Evolutionary conservation across 2,329 filamentous ascomycete genomes (phyloP).

Genomic region (Drechslerella coelobrocha): DNA sequence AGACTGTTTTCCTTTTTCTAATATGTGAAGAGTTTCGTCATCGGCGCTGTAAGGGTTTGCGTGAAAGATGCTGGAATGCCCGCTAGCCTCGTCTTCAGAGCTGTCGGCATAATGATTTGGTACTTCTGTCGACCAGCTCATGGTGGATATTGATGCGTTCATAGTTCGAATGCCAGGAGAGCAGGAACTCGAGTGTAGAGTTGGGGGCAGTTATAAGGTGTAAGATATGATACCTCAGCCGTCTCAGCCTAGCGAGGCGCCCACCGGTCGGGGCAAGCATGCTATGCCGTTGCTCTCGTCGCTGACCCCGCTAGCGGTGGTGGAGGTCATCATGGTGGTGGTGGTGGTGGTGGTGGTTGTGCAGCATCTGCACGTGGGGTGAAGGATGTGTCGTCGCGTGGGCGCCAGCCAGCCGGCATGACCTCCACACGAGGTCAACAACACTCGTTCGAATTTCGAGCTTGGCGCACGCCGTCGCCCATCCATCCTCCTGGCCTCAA

Average conservation of each 20-base stretch:
- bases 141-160: neutral
- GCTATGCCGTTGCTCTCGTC: neutral
- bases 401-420: neutral
- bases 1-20: slow-evolving; percentile 1
- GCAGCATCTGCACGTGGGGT: neutral
- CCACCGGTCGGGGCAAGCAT: neutral
- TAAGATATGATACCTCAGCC: neutral
- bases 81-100: slow-evolving; percentile 35
- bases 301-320: no score
- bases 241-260: neutral
- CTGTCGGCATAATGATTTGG: slow-evolving; percentile 17
- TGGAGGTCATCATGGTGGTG: neutral
- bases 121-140: slow-evolving; percentile 2
- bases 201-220: neutral
- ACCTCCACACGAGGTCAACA: slow-evolving; percentile 28
- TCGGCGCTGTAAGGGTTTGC: slow-evolving; percentile 24
- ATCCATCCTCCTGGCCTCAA: neutral
- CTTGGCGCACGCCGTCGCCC: neutral
- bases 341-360: neutral
- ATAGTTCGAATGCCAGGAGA: neutral
- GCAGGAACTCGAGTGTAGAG: neutral
- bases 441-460: neutral
- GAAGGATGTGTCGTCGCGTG: neutral
- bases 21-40: neutral
- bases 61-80: slow-evolving; percentile 46